Evolutionary conservation across 225 moss, liverwort and hornwort species (phyloP).

Genomic region (Sphagnum contortum): DNA sequence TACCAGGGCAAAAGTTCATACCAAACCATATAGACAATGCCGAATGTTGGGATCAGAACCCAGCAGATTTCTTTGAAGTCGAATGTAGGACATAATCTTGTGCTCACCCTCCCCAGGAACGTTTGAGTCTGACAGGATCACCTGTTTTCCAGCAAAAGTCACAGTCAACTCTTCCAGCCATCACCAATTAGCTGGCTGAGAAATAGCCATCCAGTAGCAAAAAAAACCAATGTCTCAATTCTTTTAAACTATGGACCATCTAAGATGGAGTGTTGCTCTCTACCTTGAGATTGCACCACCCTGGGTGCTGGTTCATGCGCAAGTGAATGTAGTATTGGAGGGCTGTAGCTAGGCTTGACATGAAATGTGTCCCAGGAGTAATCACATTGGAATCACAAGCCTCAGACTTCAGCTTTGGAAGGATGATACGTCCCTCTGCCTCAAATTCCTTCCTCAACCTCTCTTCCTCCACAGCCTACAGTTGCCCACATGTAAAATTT

Average conservation of each 20-base stretch:
- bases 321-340: constrained; percentile 90
- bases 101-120: constrained; percentile 96
- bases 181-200: background rate
- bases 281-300: constrained; percentile 90
- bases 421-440: constrained; percentile 75
- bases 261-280: no score
- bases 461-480: constrained; percentile 77
- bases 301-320: constrained; percentile 83
- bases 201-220: no score
- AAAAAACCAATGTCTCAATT: no score
- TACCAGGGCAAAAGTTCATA: constrained; percentile 5
- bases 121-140: constrained; percentile 91
- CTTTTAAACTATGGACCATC: no score
- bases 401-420: constrained; percentile 65
- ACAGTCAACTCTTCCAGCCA: background rate
- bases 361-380: constrained; percentile 93
- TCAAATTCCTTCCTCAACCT: constrained; percentile 83
- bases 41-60: constrained; percentile 88
- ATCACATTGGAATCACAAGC: constrained; percentile 92
- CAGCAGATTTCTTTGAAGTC: constrained; percentile 78
- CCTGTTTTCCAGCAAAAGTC: constrained; percentile 22
- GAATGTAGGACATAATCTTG: constrained; percentile 96
- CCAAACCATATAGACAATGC: constrained; percentile 88
- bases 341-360: constrained; percentile 78
- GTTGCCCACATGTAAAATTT: background rate